Conservation (phyloP, 176 grass and related monocot species). For the Triticum turgidum region DNA sequence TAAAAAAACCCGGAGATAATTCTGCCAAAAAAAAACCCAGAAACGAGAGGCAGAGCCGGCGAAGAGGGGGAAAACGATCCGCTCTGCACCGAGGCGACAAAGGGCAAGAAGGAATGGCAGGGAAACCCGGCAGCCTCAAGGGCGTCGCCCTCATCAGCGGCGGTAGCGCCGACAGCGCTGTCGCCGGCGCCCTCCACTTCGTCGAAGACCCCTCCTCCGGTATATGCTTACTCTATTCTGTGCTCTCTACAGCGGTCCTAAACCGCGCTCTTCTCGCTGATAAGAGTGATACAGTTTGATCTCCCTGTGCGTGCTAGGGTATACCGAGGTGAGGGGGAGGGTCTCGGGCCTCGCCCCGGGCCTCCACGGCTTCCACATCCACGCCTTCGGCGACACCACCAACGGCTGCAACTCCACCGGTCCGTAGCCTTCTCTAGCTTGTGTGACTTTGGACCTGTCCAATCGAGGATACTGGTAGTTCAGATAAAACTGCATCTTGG, state of each 20-base stretch:
- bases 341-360: slow-evolving; percentile 52
- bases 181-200: slow-evolving; percentile 44
- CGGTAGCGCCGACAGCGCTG: slow-evolving; percentile 36
- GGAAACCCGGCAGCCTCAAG: slow-evolving; percentile 45
- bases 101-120: slow-evolving; percentile 29
- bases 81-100: not conserved
- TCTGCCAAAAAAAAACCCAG: too few species aligned
- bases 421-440: not conserved
- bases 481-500: not conserved
- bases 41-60: not conserved
- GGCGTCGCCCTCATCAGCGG: slow-evolving; percentile 54
- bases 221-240: not conserved
- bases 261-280: not conserved
- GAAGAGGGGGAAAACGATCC: not conserved
- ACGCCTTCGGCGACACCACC: slow-evolving; percentile 70
- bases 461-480: not conserved
- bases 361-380: slow-evolving; percentile 65
- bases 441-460: not conserved
- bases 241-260: not conserved
- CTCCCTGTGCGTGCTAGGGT: slow-evolving; percentile 29
- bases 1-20: too few species aligned
- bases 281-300: not conserved
- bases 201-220: slow-evolving; percentile 38
- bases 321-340: slow-evolving; percentile 57
- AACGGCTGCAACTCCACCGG: slow-evolving; percentile 76